phyloP scores from a whole-genome alignment of 352 stramenopile genomes.

The Phytophthora fragariae region DNA sequence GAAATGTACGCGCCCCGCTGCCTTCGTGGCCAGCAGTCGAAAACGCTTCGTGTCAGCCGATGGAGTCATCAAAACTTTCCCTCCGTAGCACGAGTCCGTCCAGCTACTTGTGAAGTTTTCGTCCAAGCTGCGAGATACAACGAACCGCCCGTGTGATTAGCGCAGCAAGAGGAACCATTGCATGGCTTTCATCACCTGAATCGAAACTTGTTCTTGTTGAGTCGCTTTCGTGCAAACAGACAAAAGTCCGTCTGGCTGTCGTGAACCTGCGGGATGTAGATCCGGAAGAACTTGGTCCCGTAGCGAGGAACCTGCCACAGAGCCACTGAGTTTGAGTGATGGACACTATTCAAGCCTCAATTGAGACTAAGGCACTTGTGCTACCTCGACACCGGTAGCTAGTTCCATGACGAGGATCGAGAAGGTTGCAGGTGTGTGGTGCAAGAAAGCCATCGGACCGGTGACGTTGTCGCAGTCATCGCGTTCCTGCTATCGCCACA shows the following conservation, averaged over 20 bases:
- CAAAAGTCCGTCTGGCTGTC: conserved; percentile 77
- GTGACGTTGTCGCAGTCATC: conserved; percentile 47
- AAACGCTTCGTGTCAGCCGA: conserved; percentile 59
- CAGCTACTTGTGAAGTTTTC: conserved; percentile 69
- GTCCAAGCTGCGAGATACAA: conserved; percentile 48
- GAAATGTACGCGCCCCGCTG: conserved; percentile 60
- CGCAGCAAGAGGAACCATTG: neutral
- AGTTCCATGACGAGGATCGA: conserved; percentile 83
- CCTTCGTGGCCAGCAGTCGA: conserved; percentile 56
- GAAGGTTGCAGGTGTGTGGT: conserved; percentile 56
- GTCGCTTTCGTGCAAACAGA: conserved; percentile 74
- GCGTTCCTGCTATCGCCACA: conserved; percentile 23
- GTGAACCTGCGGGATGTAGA: conserved; percentile 82
- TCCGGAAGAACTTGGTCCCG: conserved; percentile 73
- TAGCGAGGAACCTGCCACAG: conserved; percentile 54
- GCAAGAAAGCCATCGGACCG: conserved; percentile 68
- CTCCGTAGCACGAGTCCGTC: conserved; percentile 66
- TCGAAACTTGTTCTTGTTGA: conserved; percentile 81
- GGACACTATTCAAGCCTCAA: too few relatives aligned
- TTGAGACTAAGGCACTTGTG: neutral
- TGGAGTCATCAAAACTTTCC: conserved; percentile 65
- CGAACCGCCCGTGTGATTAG: neutral
- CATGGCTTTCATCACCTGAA: conserved; percentile 54
- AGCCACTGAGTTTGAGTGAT: too few relatives aligned
- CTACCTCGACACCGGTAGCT: conserved; percentile 48